Conservation (phyloP, 202 grass and related monocot genomes). For the Setaria viridis region DNA sequence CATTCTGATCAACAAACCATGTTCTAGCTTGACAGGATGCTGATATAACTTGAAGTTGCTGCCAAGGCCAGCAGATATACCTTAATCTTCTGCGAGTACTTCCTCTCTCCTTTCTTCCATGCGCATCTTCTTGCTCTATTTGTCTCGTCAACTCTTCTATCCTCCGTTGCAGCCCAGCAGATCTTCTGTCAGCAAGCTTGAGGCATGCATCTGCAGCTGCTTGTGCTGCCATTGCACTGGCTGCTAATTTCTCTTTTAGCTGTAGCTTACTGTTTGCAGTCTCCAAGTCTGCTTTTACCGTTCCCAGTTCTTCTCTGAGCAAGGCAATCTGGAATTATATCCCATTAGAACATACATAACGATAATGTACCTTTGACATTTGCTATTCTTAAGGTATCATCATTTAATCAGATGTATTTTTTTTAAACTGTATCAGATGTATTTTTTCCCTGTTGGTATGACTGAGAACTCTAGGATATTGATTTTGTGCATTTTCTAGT, state of each 20-base stretch:
- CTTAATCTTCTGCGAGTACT: slow-evolving; percentile 48
- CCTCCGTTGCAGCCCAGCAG: slow-evolving; percentile 60
- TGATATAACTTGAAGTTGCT: slow-evolving; percentile 53
- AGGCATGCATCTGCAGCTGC: slow-evolving; percentile 43
- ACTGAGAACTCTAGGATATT: neutral
- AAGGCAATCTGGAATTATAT: slow-evolving; percentile 54
- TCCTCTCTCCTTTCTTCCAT: slow-evolving; percentile 46
- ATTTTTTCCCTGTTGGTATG: too few species aligned
- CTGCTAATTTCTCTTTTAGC: slow-evolving; percentile 60
- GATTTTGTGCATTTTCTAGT: neutral
- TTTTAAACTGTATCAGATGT: neutral
- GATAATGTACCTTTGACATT: neutral
- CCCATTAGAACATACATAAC: slow-evolving; percentile 35
- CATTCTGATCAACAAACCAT: slow-evolving; percentile 53
- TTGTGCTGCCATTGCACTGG: slow-evolving; percentile 70
- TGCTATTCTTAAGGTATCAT: slow-evolving; percentile 9
- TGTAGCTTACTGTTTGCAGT: slow-evolving; percentile 63
- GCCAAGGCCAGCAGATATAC: slow-evolving; percentile 80
- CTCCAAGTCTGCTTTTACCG: slow-evolving; percentile 55
- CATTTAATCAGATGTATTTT: neutral
- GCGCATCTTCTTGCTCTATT: slow-evolving; percentile 58
- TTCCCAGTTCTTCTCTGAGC: slow-evolving; percentile 66
- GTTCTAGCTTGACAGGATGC: slow-evolving; percentile 48
- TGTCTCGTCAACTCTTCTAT: slow-evolving; percentile 71
- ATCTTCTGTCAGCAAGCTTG: slow-evolving; percentile 77